Base-by-base conservation (phyloP, 768 basidiomycete genomes). In the Hortiboletus campestris region DNA sequence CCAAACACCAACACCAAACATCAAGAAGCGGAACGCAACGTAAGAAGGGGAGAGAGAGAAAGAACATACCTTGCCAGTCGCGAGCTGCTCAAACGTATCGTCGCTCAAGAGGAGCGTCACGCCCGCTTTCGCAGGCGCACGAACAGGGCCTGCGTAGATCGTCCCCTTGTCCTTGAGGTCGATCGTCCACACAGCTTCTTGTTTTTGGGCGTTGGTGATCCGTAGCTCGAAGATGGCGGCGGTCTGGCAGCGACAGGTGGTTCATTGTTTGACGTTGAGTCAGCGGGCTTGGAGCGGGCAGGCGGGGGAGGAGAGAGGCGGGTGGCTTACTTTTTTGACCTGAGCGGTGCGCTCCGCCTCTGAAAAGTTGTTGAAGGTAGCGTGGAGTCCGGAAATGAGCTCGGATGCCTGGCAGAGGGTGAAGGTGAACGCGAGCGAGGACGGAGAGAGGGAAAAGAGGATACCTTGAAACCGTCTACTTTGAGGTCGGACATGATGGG, bases 221-320 rank as follows among this genome's bases (percentile, higher is more conserved):
- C 84, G 82, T 40, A 97, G 76, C 71, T 94, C 88, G 69, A 97
- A 94, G 67, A 95, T 83, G 58, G 90, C 93, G 63, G 90, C 92
- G 47, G 86, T 88, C 93, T 92, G 22, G 5, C 9, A 3, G 25
- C 4, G 25, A 25, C 25, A 25, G 25, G 25, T 25, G 25, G 2
- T 25, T 25, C 4, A 4, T 25, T 25, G 25, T 25, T 25, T 25
- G 25, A 25, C 25, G 25, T 25, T 25, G n/a, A n/a, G n/a, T n/a
- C n/a, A n/a, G n/a, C n/a, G n/a, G n/a, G n/a, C n/a, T n/a, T n/a
- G n/a, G n/a, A n/a, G n/a, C 4, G 25, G 25, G 25, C 4, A 2
- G 4, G 25, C 25, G 25, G 25, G 25, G 25, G 2, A 25, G n/a
- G 13, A n/a, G 6, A 4, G 12, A 32, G 10, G 25, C 12, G 12